A percentile compares a stretch with the other conserved stretches of the same genome.
phyloP scores from a whole-genome alignment of 345 rosid genomes.

The Populus ilicifolia region DNA sequence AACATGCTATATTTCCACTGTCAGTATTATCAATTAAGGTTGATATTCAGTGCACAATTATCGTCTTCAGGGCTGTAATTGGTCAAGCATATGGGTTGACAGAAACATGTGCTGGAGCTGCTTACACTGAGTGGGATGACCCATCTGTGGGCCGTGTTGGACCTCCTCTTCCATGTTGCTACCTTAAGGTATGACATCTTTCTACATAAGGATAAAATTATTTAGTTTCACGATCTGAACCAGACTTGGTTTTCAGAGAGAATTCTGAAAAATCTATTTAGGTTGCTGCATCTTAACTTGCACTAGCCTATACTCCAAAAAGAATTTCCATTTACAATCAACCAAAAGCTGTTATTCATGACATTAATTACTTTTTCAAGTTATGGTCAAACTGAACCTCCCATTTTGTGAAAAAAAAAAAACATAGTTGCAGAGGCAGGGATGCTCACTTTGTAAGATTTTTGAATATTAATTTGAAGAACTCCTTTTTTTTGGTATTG shows the following conservation, averaged over 20 bases:
- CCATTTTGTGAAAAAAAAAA: background rate
- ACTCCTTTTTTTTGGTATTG: conserved; percentile 19
- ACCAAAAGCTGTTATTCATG: background rate
- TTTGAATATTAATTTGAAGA: background rate
- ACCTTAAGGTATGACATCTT: conserved; percentile 53
- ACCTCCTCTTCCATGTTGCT: conserved; percentile 79
- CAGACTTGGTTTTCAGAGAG: background rate
- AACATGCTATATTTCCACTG: background rate
- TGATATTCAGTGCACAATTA: conserved; percentile 9
- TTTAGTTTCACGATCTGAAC: conserved; percentile 1
- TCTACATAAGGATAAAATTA: background rate
- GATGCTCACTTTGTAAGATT: too few relatives aligned
- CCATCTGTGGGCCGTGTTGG: conserved; percentile 76
- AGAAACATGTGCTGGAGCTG: conserved; percentile 87
- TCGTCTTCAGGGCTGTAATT: conserved; percentile 56
- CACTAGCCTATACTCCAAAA: background rate
- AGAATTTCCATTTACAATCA: background rate
- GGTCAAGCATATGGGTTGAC: conserved; percentile 97
- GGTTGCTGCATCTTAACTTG: background rate
- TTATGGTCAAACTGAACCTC: background rate
- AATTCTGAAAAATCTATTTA: background rate
- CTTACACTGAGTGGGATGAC: conserved; percentile 80
- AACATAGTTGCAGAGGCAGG: background rate
- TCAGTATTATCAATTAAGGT: background rate
- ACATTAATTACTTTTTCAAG: background rate